Evolutionary conservation across 2,329 filamentous ascomycete genomes (phyloP), one percentile per base, ranked within the genome.

Genomic region (Cryphonectria radicalis): DNA sequence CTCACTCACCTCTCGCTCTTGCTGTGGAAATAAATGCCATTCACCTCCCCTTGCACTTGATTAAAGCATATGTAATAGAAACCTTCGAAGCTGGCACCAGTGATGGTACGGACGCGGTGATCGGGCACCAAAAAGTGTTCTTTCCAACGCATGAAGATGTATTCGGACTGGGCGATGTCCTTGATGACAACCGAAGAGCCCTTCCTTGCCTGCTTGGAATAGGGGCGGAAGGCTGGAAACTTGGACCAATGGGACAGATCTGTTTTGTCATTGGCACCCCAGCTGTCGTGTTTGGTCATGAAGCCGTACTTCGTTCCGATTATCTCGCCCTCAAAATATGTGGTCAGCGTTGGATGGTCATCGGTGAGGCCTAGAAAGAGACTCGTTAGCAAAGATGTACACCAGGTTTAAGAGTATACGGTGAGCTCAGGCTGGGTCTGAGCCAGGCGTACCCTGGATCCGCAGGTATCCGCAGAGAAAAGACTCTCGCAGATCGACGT

Each of bases 1-100:
- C 32, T 43, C 13, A 88, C 92, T 83, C 82, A 98, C 93, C 95
- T 97, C 84, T 98, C 95, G 83, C 95, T 98, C 84, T 97, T 97
- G 17, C 93, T 93, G 83, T 99, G 96, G 80, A 97, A 99, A 82
- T 99, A 99, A 71, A 98, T 97, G 25, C 96, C 96, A 78, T 90
- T 95, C 57, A 99, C 92, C 74, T 88, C 91, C 10, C 95, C 96
- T 74, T 91, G 89, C 65, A 94, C 84, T 82, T 98, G 95, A 81
- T 98, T 97, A 84, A 98, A 98, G 83, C 95, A 98, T 75, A 99
- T 98, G 79, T 99, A 99, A 80, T 98, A 99, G 80, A 99, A 99
- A 0, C 96, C 96, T 79, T 99, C 96, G 73, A 98, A 99, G 78
- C 95, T 98, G 10, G 96, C 96, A 25, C 96, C 96, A 46, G 90